phyloP scores from a whole-genome alignment of 495 filamentous ascomycete genomes.

The Aspergillus bridgeri region DNA sequence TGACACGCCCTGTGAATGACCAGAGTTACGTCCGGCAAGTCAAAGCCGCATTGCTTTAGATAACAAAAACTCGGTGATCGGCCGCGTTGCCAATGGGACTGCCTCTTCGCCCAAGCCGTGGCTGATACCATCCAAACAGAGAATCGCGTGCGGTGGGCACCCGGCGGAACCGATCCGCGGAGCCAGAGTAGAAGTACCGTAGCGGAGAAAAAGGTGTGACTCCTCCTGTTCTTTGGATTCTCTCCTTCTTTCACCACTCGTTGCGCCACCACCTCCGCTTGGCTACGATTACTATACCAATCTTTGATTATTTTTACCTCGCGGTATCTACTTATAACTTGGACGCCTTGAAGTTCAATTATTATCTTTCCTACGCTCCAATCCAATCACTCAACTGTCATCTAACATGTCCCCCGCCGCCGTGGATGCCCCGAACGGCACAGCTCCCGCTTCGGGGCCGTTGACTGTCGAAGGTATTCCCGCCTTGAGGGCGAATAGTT shows the following conservation, averaged over 20 bases:
- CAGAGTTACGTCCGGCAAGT: slow-evolving; percentile 10
- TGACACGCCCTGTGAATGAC: slow-evolving; percentile 25
- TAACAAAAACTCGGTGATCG: slow-evolving; percentile 27
- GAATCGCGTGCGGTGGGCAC: background rate
- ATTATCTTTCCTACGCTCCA: background rate
- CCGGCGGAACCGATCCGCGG: slow-evolving; percentile 23
- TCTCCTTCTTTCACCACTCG: background rate
- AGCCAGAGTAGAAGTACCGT: background rate
- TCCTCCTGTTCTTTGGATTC: background rate
- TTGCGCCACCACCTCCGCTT: background rate
- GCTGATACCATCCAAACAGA: background rate
- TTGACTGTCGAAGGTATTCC: slow-evolving; percentile 69
- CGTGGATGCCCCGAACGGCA: slow-evolving; percentile 36
- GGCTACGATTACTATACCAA: background rate
- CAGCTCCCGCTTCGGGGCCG: slow-evolving; percentile 44
- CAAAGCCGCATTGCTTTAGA: slow-evolving; percentile 23
- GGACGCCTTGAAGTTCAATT: background rate
- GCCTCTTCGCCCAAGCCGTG: background rate
- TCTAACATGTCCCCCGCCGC: slow-evolving; percentile 41
- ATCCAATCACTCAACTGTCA: background rate
- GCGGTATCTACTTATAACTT: background rate
- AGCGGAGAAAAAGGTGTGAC: slow-evolving; percentile 14
- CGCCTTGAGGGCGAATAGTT: slow-evolving; percentile 63
- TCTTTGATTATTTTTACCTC: background rate
- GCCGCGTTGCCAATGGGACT: background rate